Base-by-base conservation (phyloP, 2,329 filamentous ascomycete genomes). In the Talaromyces sp. region DNA sequence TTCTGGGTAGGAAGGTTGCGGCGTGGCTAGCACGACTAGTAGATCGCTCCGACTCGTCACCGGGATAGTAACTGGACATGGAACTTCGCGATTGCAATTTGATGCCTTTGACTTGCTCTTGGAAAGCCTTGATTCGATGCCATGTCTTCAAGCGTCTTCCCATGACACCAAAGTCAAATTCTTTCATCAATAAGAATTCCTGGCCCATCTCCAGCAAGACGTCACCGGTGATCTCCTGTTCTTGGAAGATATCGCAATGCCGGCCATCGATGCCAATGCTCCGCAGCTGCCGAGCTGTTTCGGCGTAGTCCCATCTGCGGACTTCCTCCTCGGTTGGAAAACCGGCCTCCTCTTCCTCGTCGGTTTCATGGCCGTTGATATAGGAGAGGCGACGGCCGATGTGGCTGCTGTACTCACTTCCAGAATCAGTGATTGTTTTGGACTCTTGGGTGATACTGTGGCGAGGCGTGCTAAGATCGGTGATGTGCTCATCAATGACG, bases 401-500 rank as follows among this genome's bases (percentile, higher is more conserved):
- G 60, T 91, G 87, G 63, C 86, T 90, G 76, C 92, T 96, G 75
- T 96, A 96, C 73, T 96, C 91, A 77, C 92, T 96, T 56, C 89
- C 90, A 1, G 92, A 96, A 74, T 96, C 91, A 65, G 87, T 91
- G 51, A 82, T 82, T 70, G 66, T 85, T 79, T 65, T 88, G 74
- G 66, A 68, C 33, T 79, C 78, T 55, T 85, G 83, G 23, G 74
- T 68, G 61, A 83, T 65, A 69, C 81, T 83, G 64, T 85, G 83
- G 28, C 84, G 81, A 59, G 85, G 85, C 5, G 82, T 86, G 72
- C 82, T 84, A 78, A 98, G 85, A 73, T 96, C 90, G 50, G 92
- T 96, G 68, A 98, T 96, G 73, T 97, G 94, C 76, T 98, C 94
- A 74, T 98, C 89, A 69, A 98, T 98, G 62, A 98, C 94, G 70